Percentiles rank a stretch among this genome's conserved stretches.
These are phyloP conservation scores for Aquilaria sinensis DNA, from an alignment of 345 rosid species.

Conservation along the genomic window DNA sequence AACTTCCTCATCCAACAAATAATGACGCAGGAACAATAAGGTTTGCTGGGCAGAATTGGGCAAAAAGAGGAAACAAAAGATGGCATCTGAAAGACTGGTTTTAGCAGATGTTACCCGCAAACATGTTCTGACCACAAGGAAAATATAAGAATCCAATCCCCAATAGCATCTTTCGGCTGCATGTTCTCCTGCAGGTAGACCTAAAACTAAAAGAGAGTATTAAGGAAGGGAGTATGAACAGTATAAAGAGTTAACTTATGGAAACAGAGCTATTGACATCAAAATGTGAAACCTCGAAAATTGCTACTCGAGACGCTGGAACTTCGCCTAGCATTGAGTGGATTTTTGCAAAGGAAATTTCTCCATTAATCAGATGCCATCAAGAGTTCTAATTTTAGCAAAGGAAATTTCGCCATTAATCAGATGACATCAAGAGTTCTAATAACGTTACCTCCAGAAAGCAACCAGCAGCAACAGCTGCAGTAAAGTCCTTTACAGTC, in stretches of 20 bases:
- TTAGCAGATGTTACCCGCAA: conserved; percentile 43
- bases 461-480: conserved; percentile 56
- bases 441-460: conserved; percentile 44
- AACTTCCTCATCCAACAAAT: no score
- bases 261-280: no score
- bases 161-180: conserved; percentile 48
- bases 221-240: neutral
- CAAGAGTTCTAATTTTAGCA: neutral
- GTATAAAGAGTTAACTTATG: neutral
- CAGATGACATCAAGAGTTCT: neutral
- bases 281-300: no score
- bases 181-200: conserved; percentile 48
- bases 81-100: conserved; percentile 44
- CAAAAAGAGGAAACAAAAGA: conserved; percentile 1
- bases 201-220: conserved; percentile 15
- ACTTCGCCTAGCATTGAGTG: no score
- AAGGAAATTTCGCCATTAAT: neutral
- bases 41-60: no score
- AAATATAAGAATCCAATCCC: conserved; percentile 37
- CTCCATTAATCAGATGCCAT: no score
- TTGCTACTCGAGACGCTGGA: no score
- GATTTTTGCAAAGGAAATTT: no score
- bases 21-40: no score
- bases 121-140: conserved; percentile 50
- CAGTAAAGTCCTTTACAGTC: conserved; percentile 46